These are phyloP conservation scores for Samsoniella hepiali DNA, from an alignment of 2,329 filamentous ascomycete species.

Conservation along the genomic window DNA sequence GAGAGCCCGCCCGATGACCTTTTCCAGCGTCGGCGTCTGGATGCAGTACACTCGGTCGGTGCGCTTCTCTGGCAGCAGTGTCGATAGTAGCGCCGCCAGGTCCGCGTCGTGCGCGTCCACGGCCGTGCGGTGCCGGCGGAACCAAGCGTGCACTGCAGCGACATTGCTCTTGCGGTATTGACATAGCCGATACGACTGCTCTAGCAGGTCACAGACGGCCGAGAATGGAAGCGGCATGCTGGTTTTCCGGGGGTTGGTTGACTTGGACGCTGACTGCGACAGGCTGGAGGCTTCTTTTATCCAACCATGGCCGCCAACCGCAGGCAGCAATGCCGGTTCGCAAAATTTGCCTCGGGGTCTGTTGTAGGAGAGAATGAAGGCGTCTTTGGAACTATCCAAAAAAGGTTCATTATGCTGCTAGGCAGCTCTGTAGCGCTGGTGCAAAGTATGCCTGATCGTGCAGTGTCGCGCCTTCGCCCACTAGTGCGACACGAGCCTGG, in stretches of 20 bases:
- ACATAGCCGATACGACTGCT: constrained; percentile 55
- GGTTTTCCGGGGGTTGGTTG: not conserved
- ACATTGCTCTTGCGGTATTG: constrained; percentile 32
- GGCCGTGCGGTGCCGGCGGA: constrained; percentile 55
- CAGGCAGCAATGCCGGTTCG: not conserved
- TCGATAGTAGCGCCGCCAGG: constrained; percentile 65
- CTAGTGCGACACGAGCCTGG: constrained; percentile 4
- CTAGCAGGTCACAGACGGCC: constrained; percentile 71
- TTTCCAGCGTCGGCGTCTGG: constrained; percentile 58
- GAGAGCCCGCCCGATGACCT: constrained; percentile 66
- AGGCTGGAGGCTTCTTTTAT: not conserved
- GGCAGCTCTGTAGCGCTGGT: constrained; percentile 3
- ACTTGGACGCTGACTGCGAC: not conserved
- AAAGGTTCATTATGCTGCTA: not conserved
- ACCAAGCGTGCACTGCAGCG: constrained; percentile 61
- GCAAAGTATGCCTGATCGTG: constrained; percentile 10
- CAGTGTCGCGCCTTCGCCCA: not conserved
- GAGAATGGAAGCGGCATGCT: constrained; percentile 58
- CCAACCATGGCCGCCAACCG: not conserved
- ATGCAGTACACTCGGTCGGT: constrained; percentile 76
- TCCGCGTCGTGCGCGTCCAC: constrained; percentile 58
- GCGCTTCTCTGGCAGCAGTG: constrained; percentile 70
- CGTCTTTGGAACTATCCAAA: not conserved
- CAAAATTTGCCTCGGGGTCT: not conserved
- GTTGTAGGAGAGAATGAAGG: not conserved